Evolutionary conservation across 2,329 filamentous ascomycete genomes (phyloP).

Genomic region (Penicillium glabrum): DNA sequence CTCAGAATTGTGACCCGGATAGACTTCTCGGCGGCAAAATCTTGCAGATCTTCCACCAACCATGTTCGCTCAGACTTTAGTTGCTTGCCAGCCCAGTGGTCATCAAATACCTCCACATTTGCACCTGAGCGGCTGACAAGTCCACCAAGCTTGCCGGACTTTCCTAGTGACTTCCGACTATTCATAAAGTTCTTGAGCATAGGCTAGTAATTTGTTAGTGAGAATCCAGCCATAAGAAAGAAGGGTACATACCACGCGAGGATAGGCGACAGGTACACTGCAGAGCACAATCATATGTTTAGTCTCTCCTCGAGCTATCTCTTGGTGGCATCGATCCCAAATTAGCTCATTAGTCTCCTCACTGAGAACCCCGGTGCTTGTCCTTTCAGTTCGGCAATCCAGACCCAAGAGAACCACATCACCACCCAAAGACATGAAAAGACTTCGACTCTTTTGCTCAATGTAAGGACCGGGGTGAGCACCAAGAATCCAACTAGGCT

Average conservation of each 20-base stretch:
- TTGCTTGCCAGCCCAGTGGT: constrained; percentile 95
- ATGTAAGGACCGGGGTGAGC: constrained; percentile 84
- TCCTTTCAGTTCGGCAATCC: constrained; percentile 89
- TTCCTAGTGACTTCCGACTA: constrained; percentile 82
- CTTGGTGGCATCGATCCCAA: constrained; percentile 79
- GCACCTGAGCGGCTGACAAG: constrained; percentile 89
- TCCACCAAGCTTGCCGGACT: constrained; percentile 73
- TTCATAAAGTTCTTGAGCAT: constrained; percentile 71
- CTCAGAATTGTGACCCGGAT: constrained; percentile 86
- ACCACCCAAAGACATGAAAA: constrained; percentile 81
- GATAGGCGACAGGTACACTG: constrained; percentile 81
- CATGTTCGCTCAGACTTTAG: constrained; percentile 88
- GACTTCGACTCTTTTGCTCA: constrained; percentile 75
- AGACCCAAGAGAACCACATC: constrained; percentile 80
- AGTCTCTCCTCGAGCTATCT: constrained; percentile 79
- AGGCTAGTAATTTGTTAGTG: constrained; percentile 53
- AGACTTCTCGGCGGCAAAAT: constrained; percentile 88
- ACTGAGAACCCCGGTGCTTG: constrained; percentile 74
- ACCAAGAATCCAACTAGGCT: constrained; percentile 90
- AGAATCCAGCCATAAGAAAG: constrained; percentile 15
- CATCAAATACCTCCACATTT: constrained; percentile 87
- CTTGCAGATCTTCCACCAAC: constrained; percentile 87
- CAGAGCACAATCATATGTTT: constrained; percentile 88
- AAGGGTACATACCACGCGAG: constrained; percentile 62
- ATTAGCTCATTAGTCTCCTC: constrained; percentile 82